Base-by-base conservation (phyloP, 257 asterid genomes). In the Lycium ferocissimum region DNA sequence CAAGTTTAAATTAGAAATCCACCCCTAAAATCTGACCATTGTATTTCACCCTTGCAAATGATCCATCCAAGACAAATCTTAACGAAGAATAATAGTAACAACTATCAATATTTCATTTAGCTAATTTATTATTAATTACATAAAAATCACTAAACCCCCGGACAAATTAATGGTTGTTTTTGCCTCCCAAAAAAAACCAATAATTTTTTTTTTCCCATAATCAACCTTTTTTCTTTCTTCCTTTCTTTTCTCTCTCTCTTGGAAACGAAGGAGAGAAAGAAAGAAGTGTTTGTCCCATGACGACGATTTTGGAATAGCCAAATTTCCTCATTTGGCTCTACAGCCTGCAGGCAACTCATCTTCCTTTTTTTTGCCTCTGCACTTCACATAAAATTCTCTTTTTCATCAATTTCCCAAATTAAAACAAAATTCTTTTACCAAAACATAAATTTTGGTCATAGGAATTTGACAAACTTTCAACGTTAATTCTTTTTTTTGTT, bases 221-320 rank as follows among this genome's bases (percentile, higher is more conserved):
- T 84, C 71, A 90, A 87, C 92, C 87, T 81, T 22, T 88, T 89
- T 89, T 88, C 86, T 89, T 54, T 83, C 49, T 89, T 43, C 79
- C 86, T 85, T 89, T 73, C 84, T 61, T 88, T 40, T 84, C 87
- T 86, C 87, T 86, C 87, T 83, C 85, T 62, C 20, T 75, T 87
- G 92, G 88, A 86, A 86, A 84, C 86, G 85, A 88, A 43, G 82
- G 91, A 90, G 95, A 87, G 93, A 88, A 17, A 70, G 33, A 81
- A 88, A 85, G 91, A 90, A 89, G 72, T 86, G 33, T 83, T 73
- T 73, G 45, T 73, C 7, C 63, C 37, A 35, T 51, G 65, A 17
- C 13, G 18, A 56, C 12, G 18, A 71, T 69, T 62, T 63, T 62
- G 63, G 20, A 10, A 54, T 84, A 43, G 80, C 81, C 47, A 53